Percentiles rank a stretch among this genome's conserved stretches.
phyloP scores from a whole-genome alignment of 345 rosid species.

The Eucalyptus cloeziana region DNA sequence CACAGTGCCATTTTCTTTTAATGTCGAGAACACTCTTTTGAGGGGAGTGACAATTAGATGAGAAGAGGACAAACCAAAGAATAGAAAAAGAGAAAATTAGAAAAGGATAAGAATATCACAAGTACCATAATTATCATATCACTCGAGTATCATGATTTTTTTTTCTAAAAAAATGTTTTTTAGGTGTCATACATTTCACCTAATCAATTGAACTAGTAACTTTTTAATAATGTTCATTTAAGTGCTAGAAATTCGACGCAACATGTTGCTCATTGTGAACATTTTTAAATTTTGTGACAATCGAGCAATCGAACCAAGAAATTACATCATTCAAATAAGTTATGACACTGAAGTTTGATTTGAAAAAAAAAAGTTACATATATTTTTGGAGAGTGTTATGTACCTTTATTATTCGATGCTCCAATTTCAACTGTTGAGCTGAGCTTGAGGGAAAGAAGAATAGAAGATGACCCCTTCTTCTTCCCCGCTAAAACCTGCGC shows the following conservation, averaged over 20 bases:
- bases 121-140: accelerated
- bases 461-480: not conserved
- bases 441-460: not conserved
- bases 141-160: accelerated
- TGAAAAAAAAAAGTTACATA: too few species aligned
- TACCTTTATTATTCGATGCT: not conserved
- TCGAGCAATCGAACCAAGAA: too few species aligned
- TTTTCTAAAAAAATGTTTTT: accelerated
- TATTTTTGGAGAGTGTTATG: not conserved
- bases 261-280: accelerated
- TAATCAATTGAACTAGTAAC: accelerated
- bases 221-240: accelerated
- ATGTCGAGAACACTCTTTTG: accelerated
- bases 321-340: too few species aligned
- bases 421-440: not conserved
- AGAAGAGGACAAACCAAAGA: not conserved
- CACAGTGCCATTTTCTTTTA: accelerated
- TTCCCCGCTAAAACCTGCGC: not conserved
- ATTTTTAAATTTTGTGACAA: too few species aligned
- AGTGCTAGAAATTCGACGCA: accelerated
- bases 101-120: too few species aligned
- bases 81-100: accelerated
- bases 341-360: too few species aligned
- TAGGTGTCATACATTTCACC: too few species aligned
- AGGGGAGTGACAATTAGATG: too few species aligned